A percentile compares a stretch with the other conserved stretches of the same genome.
phyloP scores from a whole-genome alignment of 2,329 filamentous ascomycete species.

The Amylocarpus encephaloides region DNA sequence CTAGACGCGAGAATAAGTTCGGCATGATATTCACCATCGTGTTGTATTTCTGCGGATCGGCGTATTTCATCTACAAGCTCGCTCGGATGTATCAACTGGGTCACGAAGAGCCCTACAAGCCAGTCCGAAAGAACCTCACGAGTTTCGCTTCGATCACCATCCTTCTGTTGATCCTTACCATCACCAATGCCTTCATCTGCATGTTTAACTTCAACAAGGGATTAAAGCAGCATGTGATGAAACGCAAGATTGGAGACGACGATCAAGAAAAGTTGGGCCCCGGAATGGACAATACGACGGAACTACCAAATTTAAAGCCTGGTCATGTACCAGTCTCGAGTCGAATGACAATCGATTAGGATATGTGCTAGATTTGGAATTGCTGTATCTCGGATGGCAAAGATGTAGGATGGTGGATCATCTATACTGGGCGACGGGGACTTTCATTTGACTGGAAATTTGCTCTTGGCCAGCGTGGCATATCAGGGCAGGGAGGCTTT shows the following conservation, averaged over 20 bases:
- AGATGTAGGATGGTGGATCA: conserved; percentile 19
- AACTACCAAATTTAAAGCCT: conserved; percentile 35
- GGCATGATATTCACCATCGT: conserved; percentile 77
- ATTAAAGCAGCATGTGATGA: conserved; percentile 76
- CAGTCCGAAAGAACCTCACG: conserved; percentile 79
- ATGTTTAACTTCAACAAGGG: conserved; percentile 86
- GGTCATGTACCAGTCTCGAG: conserved; percentile 34
- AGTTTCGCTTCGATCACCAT: conserved; percentile 94
- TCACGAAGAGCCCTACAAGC: conserved; percentile 57
- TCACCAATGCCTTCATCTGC: conserved; percentile 79
- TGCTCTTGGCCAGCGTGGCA: conserved; percentile 28
- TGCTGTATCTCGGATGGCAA: conserved; percentile 17
- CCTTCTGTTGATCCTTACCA: conserved; percentile 79
- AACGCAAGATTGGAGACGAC: conserved; percentile 41
- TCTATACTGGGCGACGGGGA: conserved; percentile 24
- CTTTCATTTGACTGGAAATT: conserved; percentile 16
- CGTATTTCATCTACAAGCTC: conserved; percentile 97
- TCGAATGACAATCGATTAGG: conserved; percentile 45
- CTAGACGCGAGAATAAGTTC: conserved; percentile 69
- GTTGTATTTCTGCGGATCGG: conserved; percentile 81
- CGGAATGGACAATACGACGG: conserved; percentile 36
- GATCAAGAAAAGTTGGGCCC: conserved; percentile 43
- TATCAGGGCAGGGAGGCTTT: conserved; percentile 19
- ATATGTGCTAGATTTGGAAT: conserved; percentile 8
- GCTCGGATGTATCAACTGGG: conserved; percentile 80